A percentile compares a stretch with the other conserved stretches of the same genome.
Evolutionary conservation across 129 eudicot genomes (phyloP).

Genomic region (Calendula officinalis): DNA sequence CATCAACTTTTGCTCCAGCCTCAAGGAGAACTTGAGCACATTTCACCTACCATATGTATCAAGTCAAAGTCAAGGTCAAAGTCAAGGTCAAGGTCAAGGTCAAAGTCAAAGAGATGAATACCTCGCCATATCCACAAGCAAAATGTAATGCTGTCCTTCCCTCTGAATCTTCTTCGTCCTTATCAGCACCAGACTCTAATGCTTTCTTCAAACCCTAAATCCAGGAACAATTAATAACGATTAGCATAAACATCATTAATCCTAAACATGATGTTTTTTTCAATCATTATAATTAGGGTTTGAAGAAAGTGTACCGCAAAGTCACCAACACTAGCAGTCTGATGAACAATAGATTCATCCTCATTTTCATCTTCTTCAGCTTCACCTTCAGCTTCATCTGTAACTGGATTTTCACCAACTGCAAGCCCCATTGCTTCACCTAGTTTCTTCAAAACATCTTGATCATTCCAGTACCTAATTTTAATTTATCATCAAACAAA

Average conservation of each 20-base stretch:
- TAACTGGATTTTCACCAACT: slow-evolving; percentile 49
- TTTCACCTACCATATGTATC: slow-evolving; percentile 45
- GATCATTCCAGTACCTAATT: slow-evolving; percentile 71
- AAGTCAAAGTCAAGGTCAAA: too few species aligned
- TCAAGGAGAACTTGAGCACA: slow-evolving; percentile 76
- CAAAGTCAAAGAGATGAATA: slow-evolving; percentile 8
- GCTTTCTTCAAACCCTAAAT: slow-evolving; percentile 67
- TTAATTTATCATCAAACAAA: too few species aligned
- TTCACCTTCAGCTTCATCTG: slow-evolving; percentile 34
- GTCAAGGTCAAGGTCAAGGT: too few species aligned
- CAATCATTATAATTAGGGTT: too few species aligned
- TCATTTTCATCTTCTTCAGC: slow-evolving; percentile 64
- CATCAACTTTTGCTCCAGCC: slow-evolving; percentile 97
- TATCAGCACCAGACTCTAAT: slow-evolving; percentile 70
- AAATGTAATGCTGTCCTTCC: slow-evolving; percentile 92
- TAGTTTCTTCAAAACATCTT: slow-evolving; percentile 69
- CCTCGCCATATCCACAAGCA: slow-evolving; percentile 97
- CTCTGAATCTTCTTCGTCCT: slow-evolving; percentile 90
- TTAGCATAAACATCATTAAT: not conserved
- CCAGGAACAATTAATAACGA: not conserved
- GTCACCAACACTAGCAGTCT: slow-evolving; percentile 88
- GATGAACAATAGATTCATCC: slow-evolving; percentile 91
- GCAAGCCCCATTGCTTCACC: slow-evolving; percentile 98
- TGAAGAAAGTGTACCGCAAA: slow-evolving; percentile 45
- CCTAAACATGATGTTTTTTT: too few species aligned